These are phyloP conservation scores for Cercospora zeae-maydis DNA, from an alignment of 2,329 filamentous ascomycete species.

Conservation along the genomic window DNA sequence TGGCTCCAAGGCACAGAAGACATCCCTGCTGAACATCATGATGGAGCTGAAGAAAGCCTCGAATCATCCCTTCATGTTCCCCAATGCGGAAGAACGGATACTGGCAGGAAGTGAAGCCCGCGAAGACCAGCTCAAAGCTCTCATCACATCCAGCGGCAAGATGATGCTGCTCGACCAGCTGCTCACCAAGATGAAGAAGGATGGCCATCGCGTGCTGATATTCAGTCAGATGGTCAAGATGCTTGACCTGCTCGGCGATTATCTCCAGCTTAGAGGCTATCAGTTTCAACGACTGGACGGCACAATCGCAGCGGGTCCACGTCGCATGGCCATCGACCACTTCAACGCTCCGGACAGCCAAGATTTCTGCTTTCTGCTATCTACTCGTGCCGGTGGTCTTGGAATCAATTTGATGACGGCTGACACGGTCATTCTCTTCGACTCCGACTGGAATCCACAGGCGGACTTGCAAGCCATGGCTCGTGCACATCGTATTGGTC, in stretches of 20 bases:
- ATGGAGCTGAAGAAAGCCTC: constrained; percentile 99
- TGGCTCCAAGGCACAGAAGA: constrained; percentile 84
- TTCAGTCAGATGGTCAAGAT: constrained; percentile 99
- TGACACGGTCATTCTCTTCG: constrained; percentile 95
- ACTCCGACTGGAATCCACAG: constrained; percentile 98
- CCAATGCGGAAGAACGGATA: constrained; percentile 86
- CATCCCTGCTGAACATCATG: constrained; percentile 95
- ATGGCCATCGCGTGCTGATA: constrained; percentile 92
- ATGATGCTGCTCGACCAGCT: constrained; percentile 98
- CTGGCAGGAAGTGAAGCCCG: constrained; percentile 70
- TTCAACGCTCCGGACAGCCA: constrained; percentile 96
- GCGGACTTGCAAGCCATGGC: constrained; percentile 98
- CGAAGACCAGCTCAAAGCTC: constrained; percentile 84
- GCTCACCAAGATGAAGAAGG: constrained; percentile 86
- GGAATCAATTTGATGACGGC: constrained; percentile 99
- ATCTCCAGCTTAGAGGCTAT: constrained; percentile 88
- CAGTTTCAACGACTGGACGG: constrained; percentile 93
- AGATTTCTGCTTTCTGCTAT: constrained; percentile 94
- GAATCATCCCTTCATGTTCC: constrained; percentile 98
- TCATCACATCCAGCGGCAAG: constrained; percentile 97
- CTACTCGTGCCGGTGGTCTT: constrained; percentile 91
- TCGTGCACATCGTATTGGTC: constrained; percentile 93
- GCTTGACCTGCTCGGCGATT: constrained; percentile 93
- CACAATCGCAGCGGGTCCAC: constrained; percentile 82
- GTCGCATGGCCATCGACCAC: constrained; percentile 93